Evolutionary conservation across 1,284 basidiomycete genomes (phyloP).

Genomic region (Trichosporon sp.): DNA sequence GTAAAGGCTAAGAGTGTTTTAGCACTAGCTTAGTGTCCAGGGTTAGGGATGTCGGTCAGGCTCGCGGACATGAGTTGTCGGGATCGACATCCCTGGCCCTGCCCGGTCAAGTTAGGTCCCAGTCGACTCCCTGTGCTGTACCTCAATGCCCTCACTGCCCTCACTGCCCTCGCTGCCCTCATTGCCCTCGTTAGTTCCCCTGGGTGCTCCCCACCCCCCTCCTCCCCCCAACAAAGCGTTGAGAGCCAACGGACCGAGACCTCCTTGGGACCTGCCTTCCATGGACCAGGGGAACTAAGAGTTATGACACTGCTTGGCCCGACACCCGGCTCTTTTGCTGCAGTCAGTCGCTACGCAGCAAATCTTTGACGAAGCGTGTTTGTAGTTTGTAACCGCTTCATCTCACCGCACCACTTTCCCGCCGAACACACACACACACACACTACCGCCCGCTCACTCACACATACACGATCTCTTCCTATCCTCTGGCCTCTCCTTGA

Average conservation of each 20-base stretch:
- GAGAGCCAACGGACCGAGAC: neutral
- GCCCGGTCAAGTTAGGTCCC: neutral
- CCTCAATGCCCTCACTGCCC: neutral
- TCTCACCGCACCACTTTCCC: neutral
- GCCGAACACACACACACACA: neutral
- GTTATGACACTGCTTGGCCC: neutral
- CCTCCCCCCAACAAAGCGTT: neutral
- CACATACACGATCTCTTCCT: neutral
- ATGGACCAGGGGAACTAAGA: neutral
- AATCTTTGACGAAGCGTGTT: neutral
- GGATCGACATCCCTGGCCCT: conserved; percentile 1
- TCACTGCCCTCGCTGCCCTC: neutral
- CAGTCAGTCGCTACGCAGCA: neutral
- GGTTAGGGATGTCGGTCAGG: conserved; percentile 1
- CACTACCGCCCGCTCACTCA: neutral
- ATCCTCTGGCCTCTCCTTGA: neutral
- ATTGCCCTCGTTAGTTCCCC: neutral
- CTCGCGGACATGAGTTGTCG: conserved; percentile 4
- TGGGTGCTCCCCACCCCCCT: neutral
- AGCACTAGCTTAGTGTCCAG: conserved; percentile 2
- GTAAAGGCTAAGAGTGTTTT: conserved; percentile 3
- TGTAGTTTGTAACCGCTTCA: neutral
- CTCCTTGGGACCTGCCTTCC: neutral
- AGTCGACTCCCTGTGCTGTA: neutral
- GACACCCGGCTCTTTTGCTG: neutral